Conservation (phyloP, 2,329 filamentous ascomycete species). For the Fusarium clavum region DNA sequence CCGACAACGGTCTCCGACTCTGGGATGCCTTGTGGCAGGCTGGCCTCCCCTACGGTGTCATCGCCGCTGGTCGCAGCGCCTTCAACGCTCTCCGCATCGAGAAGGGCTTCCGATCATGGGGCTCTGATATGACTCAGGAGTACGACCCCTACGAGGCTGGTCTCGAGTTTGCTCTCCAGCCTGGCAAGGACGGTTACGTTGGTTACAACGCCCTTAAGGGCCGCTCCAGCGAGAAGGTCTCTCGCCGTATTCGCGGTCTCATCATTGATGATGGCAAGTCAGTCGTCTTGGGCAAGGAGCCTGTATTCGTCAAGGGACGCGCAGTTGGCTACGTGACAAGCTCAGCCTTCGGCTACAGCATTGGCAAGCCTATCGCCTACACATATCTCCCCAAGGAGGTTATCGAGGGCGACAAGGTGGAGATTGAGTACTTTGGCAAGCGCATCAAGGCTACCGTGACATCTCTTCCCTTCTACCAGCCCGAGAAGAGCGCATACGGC, state of each 20-base stretch:
- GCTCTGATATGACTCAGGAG: conserved; percentile 69
- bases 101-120: conserved; percentile 68
- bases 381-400: conserved; percentile 65
- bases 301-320: conserved; percentile 62
- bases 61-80: conserved; percentile 68
- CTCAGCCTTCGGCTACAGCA: conserved; percentile 69
- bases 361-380: conserved; percentile 69
- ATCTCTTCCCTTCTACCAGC: conserved; percentile 55
- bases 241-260: conserved; percentile 59
- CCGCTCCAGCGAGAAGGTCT: conserved; percentile 51
- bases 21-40: conserved; percentile 70
- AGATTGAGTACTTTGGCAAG: conserved; percentile 71
- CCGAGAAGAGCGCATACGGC: conserved; percentile 33
- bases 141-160: conserved; percentile 71
- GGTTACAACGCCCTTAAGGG: conserved; percentile 62
- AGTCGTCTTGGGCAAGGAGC: conserved; percentile 71
- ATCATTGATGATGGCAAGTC: conserved; percentile 67
- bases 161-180: conserved; percentile 61
- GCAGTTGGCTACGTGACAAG: conserved; percentile 69
- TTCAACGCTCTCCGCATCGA: conserved; percentile 70
- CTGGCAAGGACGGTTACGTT: conserved; percentile 61
- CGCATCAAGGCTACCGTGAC: conserved; percentile 65
- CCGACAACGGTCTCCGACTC: conserved; percentile 67
- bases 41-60: conserved; percentile 64
- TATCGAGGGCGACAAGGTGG: conserved; percentile 61